Conservation (phyloP, 805 yeast species). For the Ogataea wickerhamii region DNA sequence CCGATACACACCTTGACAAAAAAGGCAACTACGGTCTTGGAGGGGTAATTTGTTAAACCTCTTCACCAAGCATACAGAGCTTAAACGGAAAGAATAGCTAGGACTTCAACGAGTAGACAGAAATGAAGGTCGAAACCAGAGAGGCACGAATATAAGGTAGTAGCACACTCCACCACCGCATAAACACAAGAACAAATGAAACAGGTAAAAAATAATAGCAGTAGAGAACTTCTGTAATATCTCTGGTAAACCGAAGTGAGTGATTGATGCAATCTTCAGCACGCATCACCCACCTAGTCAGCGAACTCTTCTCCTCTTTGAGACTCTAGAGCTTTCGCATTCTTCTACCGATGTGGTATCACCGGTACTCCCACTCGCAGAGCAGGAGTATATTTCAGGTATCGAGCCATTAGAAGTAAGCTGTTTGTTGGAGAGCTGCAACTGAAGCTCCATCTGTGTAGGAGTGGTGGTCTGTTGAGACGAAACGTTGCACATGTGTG, state of each 20-base stretch:
- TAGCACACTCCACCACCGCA: no score
- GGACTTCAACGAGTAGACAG: no score
- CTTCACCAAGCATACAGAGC: no score
- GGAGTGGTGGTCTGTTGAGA: conserved; percentile 3
- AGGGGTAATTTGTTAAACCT: no score
- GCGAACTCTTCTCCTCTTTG: conserved; percentile 1
- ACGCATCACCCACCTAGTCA: background rate
- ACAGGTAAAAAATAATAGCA: background rate
- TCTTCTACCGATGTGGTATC: no score
- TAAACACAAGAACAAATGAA: no score
- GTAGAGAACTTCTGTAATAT: background rate
- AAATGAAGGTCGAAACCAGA: no score
- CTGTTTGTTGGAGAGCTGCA: conserved; percentile 2
- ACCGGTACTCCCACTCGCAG: background rate
- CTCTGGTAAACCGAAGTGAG: background rate
- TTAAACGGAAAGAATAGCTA: no score
- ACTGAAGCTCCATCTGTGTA: conserved; percentile 5
- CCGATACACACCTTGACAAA: no score
- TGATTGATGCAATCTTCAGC: background rate
- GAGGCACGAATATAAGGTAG: no score
- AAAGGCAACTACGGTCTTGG: no score
- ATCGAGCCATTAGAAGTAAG: background rate
- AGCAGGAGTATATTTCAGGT: background rate
- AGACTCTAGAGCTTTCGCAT: background rate
- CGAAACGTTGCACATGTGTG: background rate